Percentiles rank a stretch among this genome's conserved stretches.
Conservation (phyloP, 2,329 filamentous ascomycete genomes). For the Coleophoma cylindrospora region DNA sequence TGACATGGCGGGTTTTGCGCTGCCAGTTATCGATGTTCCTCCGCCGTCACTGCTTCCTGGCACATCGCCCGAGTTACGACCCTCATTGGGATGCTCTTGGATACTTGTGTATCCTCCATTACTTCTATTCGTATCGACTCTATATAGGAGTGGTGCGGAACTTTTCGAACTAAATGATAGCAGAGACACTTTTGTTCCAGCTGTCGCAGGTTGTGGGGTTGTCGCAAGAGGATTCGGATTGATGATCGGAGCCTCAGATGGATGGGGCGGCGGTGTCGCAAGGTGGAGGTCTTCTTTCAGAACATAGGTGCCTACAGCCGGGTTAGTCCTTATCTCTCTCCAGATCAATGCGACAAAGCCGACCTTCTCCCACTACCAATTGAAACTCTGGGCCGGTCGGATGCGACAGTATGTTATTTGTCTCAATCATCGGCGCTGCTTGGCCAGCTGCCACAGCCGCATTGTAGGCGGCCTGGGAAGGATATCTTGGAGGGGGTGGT, state of each 20-base stretch:
- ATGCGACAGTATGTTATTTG: constrained; percentile 81
- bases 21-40: constrained; percentile 44
- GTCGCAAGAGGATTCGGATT: constrained; percentile 92
- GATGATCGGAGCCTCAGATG: constrained; percentile 80
- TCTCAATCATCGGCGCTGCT: constrained; percentile 77
- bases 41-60: constrained; percentile 52
- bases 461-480: constrained; percentile 67
- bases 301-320: constrained; percentile 69
- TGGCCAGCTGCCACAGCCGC: constrained; percentile 64
- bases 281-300: constrained; percentile 88
- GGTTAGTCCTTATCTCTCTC: constrained; percentile 7
- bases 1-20: constrained; percentile 23
- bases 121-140: constrained; percentile 45
- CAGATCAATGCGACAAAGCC: constrained; percentile 5
- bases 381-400: constrained; percentile 81
- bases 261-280: constrained; percentile 91
- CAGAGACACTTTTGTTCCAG: constrained; percentile 80
- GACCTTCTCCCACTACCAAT: constrained; percentile 89
- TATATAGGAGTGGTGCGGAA: constrained; percentile 47
- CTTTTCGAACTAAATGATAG: constrained; percentile 35
- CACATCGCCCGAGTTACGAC: constrained; percentile 54
- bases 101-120: constrained; percentile 44
- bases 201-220: constrained; percentile 73
- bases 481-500: constrained; percentile 80
- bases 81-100: constrained; percentile 57